Evolutionary conservation across 176 grass and related monocot genomes (phyloP), one percentile per base, ranked within the genome.

Genomic region (Hsuehochloa calcarea): DNA sequence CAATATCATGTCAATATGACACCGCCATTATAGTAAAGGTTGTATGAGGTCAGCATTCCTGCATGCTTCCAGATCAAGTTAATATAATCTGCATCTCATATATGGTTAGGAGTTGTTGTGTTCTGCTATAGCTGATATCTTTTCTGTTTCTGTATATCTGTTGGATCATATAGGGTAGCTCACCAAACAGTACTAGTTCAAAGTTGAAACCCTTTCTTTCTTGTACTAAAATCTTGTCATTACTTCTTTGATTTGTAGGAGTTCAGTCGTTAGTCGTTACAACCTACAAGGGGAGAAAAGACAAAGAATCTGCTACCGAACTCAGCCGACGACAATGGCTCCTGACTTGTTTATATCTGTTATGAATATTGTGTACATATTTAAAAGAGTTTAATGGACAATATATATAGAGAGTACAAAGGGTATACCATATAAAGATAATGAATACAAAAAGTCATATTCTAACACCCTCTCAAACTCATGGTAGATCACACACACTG

Each of bases 11-110:
- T 27, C 10, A 55, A 77, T 47, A 19, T 69, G 27, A 68, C 45
- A 55, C 14, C 3, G 5, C 44, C 4, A 72, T 74, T 49, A 64
- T 47, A 17, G 10, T 37, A 74, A 74, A 83, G 26, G 0, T 0
- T 13, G 1, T 15, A n/a, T 55, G 58, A 66, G 47, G 58, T 75
- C 82, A 84, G 41, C 59, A 65, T 66, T 6, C 43, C 2, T 75
- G 34, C 41, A 26, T 85, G 35, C 82, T 85, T 85, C 50, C 41
- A 47, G 79, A 78, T 78, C 38, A 61, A 79, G 65, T 37, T 72
- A 70, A 61, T 59, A 1, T 0, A n/a, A 85, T 23, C 41, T 39
- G 52, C 75, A 54, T 55, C 44, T 25, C 40, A 47, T 14, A 37
- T 51, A n/a, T 1, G 13, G 26, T 14, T 49, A 84, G 46, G 27